phyloP scores from a whole-genome alignment of 202 grass and related monocot species.

The Carex sylvatica region DNA sequence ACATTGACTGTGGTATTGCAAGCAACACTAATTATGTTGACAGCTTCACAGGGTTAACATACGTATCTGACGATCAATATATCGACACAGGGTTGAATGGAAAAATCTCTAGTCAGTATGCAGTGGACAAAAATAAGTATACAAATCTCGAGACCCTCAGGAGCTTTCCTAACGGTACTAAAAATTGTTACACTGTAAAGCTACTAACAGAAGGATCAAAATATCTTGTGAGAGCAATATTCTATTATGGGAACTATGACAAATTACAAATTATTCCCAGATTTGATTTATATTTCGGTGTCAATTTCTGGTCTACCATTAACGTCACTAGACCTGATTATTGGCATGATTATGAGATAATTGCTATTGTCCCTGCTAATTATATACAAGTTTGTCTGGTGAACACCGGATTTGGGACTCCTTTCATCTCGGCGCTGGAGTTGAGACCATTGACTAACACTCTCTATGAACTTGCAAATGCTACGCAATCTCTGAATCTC shows the following conservation, averaged over 20 bases:
- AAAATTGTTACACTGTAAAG: slow-evolving; percentile 57
- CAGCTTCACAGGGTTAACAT: slow-evolving; percentile 27
- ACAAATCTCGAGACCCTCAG: slow-evolving; percentile 23
- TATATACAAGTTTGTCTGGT: slow-evolving; percentile 56
- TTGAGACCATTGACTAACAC: slow-evolving; percentile 37
- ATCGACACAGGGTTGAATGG: slow-evolving; percentile 23
- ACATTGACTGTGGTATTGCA: slow-evolving; percentile 46
- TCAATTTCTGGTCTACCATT: slow-evolving; percentile 44
- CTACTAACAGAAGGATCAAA: slow-evolving; percentile 32
- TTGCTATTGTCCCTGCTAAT: slow-evolving; percentile 21
- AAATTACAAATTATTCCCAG: not conserved
- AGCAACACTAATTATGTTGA: slow-evolving; percentile 26
- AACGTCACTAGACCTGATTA: slow-evolving; percentile 10
- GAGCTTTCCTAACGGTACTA: slow-evolving; percentile 38
- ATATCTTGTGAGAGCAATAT: slow-evolving; percentile 46
- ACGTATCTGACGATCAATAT: slow-evolving; percentile 31
- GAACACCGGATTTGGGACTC: slow-evolving; percentile 36
- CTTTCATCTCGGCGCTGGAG: slow-evolving; percentile 47
- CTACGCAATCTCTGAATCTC: slow-evolving; percentile 31
- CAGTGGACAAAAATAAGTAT: not conserved
- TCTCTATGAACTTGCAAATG: slow-evolving; percentile 42
- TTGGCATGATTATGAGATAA: slow-evolving; percentile 14
- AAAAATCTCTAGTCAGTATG: slow-evolving; percentile 13
- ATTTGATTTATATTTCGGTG: slow-evolving; percentile 54
- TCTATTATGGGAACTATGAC: slow-evolving; percentile 72